Base-by-base conservation (phyloP, 805 yeast species). In the Myxozyma geophila region DNA sequence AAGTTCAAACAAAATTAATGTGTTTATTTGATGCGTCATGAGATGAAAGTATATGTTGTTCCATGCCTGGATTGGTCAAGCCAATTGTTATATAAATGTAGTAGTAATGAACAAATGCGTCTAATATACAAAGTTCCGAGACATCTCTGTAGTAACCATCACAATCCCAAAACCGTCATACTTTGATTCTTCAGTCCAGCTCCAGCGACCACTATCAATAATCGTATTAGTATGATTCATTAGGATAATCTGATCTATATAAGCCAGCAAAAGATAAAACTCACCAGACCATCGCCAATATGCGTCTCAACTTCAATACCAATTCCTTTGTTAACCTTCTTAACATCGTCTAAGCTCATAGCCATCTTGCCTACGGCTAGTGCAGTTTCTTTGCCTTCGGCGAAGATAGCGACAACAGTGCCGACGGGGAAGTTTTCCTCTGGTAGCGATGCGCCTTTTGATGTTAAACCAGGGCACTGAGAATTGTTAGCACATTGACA, bases 321-420 rank as follows among this genome's bases (percentile, higher is more conserved):
- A 65, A 89, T 86, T 50, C 96, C 97, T 76, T 92, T 92, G 75
- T 92, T 92, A 48, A 84, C 81, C 21, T 83, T 78, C 75, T 88
- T 89, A 72, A 92, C 92, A 54, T 92, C 97, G 70, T 89, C 93
- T 1, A 96, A 88, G 70, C 92, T 86, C 97, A 92, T 90, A 54
- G 83, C 76, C 66, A 93, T 80, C 70, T 86, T 86, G n/a, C 98
- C 98, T 62, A 93, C 81, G 7, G 98, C 98, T 76, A 93, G 78
- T 0, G 98, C 96, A 71, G 83, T 80, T 68, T 92, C 96, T 73
- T 93, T 93, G 63, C 97, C 97, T 77, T 92, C 97, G 55, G 98
- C 97, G 74, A 87, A 88, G 33, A 93, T 83, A 8, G 89, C 82
- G 52, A 92, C 97, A 36, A 89, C 82, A n/a, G 87, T 80, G 59